Base-by-base conservation (phyloP, 2,329 filamentous ascomycete genomes). In the Arthrobotrys entomopaga region DNA sequence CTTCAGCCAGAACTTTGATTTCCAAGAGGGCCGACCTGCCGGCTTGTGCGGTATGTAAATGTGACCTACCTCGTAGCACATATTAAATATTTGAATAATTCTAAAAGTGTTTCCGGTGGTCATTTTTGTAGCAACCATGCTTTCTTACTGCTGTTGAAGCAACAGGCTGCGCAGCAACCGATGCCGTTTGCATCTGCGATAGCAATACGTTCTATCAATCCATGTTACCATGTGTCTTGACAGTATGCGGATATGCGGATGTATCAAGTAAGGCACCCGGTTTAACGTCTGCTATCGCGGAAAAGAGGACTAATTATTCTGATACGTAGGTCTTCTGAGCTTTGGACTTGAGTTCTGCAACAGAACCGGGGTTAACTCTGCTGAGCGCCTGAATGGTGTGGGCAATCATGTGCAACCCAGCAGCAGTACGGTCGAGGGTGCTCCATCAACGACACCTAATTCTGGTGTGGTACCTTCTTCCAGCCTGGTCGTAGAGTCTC, bases 131-230 rank as follows among this genome's bases (percentile, higher is more conserved):
- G 70, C 10, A 64, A 74, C 13, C 49, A 10, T 74, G 70, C 29
- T 66, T 74, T 29, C 10, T 24, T 13, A 5, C 15, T n/a, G 70
- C 70, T 48, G 52, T 74, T 15, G 38, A 26, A 2, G 57, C 57
- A 13, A 67, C 40, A 3, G 63, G 52, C 46, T 74, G 70, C 29
- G 26, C 24, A 26, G 20, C 40, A n/a, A 13, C 10, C 6, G 43
- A 74, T 64, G 29, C 57, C 19, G 4, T 63, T 48, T 74, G 70
- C 58, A 67, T 74, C 19, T 74, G 70, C 16, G 70, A 67, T 16
- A 74, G 29, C 38, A 56, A 74, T 16, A 1, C 34, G 15, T 74
- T 67, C 52, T 74, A 63, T 29, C 34, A 74, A 20, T 43, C 42
- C n/a, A 38, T 67, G 38, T 46, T 74, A 22, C 42, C 63, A 42